Base-by-base conservation (phyloP, 495 filamentous ascomycete genomes). In the Aspergillus ostianus region DNA sequence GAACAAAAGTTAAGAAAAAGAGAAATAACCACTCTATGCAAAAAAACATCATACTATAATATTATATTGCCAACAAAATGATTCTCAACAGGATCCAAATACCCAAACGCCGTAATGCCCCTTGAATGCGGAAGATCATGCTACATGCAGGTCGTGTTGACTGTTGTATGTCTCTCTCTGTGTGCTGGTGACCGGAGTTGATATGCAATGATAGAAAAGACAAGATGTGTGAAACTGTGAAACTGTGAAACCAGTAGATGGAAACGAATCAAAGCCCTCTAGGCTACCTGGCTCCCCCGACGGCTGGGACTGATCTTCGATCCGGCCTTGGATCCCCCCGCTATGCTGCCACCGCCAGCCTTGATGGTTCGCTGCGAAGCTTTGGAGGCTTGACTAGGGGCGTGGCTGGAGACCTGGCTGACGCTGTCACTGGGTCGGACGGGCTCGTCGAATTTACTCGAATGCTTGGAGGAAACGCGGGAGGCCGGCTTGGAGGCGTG, bases 341-440 rank as follows among this genome's bases (percentile, higher is more conserved):
- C 62, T 21, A 51, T 49, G 20, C 47, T 53, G 58, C 64, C 68
- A 2, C 67, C 69, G 15, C 66, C 64, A 20, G 74, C 73, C 64
- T 75, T 78, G 8, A 70, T 59, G 51, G 76, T 80, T 23, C 68
- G 66, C 58, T 76, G 73, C 21, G 73, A 77, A 27, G 67, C 62
- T 55, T 27, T 21, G 51, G 68, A 70, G n/a, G 27, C 51, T 45
- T 41, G 36, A 12, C 65, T 64, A 41, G 73, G 65, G 58, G 66
- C 51, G 65, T 73, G 63, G 47, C 73, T 79, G 20, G 77, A 83
- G 2, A 87, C 79, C 65, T 85, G 84, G 65, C 86, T 89, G 48
- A 89, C 81, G 64, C 85, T 89, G 66, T 91, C 88, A 57, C 81
- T 82, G 3, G 88, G 87, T 21, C 74, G 81, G 32, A 89, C 71